These are phyloP conservation scores for Verticillium tricorpus DNA, from an alignment of 2,329 filamentous ascomycete species.

Conservation along the genomic window DNA sequence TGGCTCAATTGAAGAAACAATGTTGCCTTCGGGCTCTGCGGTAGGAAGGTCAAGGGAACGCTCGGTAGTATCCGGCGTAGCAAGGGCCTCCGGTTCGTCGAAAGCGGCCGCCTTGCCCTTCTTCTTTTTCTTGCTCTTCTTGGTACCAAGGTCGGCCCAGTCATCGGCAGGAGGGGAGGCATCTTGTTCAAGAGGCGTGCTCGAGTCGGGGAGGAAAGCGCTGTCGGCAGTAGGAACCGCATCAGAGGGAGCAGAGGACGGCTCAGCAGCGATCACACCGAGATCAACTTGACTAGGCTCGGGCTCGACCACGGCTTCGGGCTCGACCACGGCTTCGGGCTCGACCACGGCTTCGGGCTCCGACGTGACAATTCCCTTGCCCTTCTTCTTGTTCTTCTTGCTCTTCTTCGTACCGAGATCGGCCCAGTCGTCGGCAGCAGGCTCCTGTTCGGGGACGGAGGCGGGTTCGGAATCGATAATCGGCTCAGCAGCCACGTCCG, in stretches of 20 bases:
- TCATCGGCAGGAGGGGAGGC: neutral
- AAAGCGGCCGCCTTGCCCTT: conserved; percentile 11
- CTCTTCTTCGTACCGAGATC: conserved; percentile 3
- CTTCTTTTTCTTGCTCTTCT: conserved; percentile 22
- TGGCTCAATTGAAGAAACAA: neutral
- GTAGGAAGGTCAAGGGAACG: neutral
- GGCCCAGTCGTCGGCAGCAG: neutral
- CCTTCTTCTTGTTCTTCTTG: conserved; percentile 5
- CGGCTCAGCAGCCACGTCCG: neutral
- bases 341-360: neutral
- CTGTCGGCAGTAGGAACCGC: neutral
- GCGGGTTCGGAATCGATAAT: neutral
- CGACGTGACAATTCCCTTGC: neutral
- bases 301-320: neutral
- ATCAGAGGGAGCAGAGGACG: neutral
- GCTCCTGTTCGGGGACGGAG: neutral
- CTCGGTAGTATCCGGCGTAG: neutral
- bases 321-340: too few relatives aligned
- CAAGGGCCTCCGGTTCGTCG: neutral
- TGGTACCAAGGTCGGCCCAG: conserved; percentile 3
- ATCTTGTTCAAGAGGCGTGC: neutral
- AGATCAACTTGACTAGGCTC: neutral
- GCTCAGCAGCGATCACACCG: neutral
- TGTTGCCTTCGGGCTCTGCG: neutral
- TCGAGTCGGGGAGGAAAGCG: neutral